Evolutionary conservation across 2,329 filamentous ascomycete genomes (phyloP), one percentile per base, ranked within the genome.

Genomic region (Colletotrichum costaricense): DNA sequence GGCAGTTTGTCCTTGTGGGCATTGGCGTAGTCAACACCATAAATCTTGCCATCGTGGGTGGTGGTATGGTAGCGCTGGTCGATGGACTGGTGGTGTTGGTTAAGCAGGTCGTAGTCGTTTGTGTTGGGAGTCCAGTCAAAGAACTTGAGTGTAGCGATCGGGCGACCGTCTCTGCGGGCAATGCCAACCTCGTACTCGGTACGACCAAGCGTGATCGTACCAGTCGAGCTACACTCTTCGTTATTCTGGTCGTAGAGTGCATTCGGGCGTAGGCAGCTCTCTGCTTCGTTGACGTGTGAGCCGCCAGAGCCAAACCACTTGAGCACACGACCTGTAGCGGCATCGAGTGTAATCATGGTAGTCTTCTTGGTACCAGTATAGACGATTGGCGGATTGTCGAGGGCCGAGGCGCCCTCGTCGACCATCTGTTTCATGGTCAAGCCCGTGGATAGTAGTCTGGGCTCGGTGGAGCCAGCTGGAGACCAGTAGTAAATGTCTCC

Each of bases 61-160:
- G 93, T 94, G 76, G 96, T 96, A 63, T 98, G 93, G 82, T 98
- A 98, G 74, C 93, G 93, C 76, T 94, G 92, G 81, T 98, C 95
- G 80, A 95, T 92, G 0, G 95, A 95, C 12, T 87, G 84, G 16
- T 89, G 89, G 79, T 98, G 97, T 79, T 98, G 95, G 63, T 90
- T 90, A 78, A 95, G 92, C 7, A 99, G 90, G 80, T 99, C 97
- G 75, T 90, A 90, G 82, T 99, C 96, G 74, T 92, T 94, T 72
- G 93, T 97, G 82, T 99, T 99, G 16, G 95, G 94, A 0, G 92
- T 92, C 97, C 97, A 99, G 81, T 99, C 97, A 12, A 95, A 93
- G 80, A 97, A 99, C 76, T 92, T 95, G 77, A 99, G 90, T 0
- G 94, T 98, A 78, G 95, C 97, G 75, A 99, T 93, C 8, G 91